Base-by-base conservation (phyloP, 441 rosid species). In the Biscutella laevigata region DNA sequence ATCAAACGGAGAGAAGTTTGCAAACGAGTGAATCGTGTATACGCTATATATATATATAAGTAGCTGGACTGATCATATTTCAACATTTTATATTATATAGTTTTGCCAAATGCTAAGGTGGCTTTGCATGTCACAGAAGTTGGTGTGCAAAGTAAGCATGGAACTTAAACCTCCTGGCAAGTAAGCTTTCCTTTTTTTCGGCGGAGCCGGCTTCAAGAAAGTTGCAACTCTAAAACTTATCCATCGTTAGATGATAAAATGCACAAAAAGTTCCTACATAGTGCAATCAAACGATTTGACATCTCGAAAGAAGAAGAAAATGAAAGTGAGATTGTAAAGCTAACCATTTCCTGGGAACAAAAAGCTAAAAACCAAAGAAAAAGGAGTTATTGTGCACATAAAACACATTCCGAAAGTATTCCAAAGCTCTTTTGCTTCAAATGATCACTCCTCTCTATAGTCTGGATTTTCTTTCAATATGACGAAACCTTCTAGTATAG, bases 401-500 rank as follows among this genome's bases (percentile, higher is more conserved):
- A 16, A 35, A 44, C 40, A n/a, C 47, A 34, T 4, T 36, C 43
- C 5, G 14, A 16, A 39, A 38, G 26, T 37, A 25, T 11, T 26
- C 7, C 15, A 38, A 53, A 19, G 46, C 27, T 37, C 38, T 61
- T 14, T 26, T 44, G 35, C 51, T 20, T 35, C 61, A 62, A 29
- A 15, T 38, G 60, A 13, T 43, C 34, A 69, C 37, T 83, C 83
- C 48, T 79, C 96, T 48, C 69, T 71, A 51, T 82, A 91, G 4
- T 88, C 86, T 0, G 84, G 94, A 53, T 88, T 88, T 68, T 85
- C 89, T 53, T 69, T 88, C 74, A 88, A 65, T 51, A 92, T 86
- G 51, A 92, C 80, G 67, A 82, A 82, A 8, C 96, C 98, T 76
- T 92, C 98, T 14, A 92, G 82, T 59, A 88, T 79, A 9, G 96